phyloP scores from a whole-genome alignment of 1,139 yeast genomes.

The Saccharomycopsis hybrid region DNA sequence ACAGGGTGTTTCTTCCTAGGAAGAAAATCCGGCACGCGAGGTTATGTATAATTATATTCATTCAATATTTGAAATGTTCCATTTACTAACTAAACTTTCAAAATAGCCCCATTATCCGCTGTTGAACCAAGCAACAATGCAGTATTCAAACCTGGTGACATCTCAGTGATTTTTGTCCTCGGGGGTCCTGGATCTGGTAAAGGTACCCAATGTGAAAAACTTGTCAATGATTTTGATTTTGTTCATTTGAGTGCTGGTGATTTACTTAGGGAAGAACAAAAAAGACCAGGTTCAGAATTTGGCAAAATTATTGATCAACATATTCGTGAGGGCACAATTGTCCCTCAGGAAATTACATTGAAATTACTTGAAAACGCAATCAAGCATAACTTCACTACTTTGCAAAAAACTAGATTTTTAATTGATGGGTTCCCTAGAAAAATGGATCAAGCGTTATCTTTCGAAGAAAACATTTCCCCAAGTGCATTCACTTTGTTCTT shows the following conservation, averaged over 20 bases:
- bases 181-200: constrained; percentile 91
- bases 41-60: too few species aligned
- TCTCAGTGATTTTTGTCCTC: constrained; percentile 79
- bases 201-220: constrained; percentile 89
- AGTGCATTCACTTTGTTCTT: constrained; percentile 81
- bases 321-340: constrained; percentile 84
- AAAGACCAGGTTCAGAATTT: constrained; percentile 71
- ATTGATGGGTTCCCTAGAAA: constrained; percentile 97
- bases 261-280: constrained; percentile 84
- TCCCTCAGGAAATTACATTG: constrained; percentile 92
- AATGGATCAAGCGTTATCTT: constrained; percentile 94
- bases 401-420: constrained; percentile 54
- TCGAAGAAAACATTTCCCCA: constrained; percentile 73
- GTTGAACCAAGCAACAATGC: constrained; percentile 12
- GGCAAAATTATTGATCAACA: constrained; percentile 81
- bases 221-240: constrained; percentile 75
- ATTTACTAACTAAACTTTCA: too few species aligned
- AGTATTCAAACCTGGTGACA: constrained; percentile 55
- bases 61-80: too few species aligned
- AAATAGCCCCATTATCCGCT: constrained; percentile 10
- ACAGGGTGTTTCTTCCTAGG: too few species aligned
- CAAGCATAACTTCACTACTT: constrained; percentile 43
- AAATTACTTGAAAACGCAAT: constrained; percentile 80
- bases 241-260: constrained; percentile 94
- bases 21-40: too few species aligned